Percentiles rank a stretch among this genome's conserved stretches.
These are phyloP conservation scores for Rauvolfia tetraphylla DNA, from an alignment of 257 asterid species.

Conservation along the genomic window DNA sequence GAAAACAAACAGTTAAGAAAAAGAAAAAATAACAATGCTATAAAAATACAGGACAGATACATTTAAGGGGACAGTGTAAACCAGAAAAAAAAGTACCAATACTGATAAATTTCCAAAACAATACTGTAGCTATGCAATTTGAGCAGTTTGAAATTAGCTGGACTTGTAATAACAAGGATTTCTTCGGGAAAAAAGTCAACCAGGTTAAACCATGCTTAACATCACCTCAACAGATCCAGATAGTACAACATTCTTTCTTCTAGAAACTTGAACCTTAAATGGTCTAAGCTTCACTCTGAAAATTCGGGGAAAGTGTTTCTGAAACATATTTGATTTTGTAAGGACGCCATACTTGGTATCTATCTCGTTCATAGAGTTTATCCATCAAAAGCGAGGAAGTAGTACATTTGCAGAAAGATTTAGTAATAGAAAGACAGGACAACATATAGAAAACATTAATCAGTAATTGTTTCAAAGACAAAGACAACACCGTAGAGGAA, in stretches of 20 bases:
- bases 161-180: background rate
- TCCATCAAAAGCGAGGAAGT: background rate
- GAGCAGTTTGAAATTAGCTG: background rate
- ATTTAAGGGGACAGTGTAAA: background rate
- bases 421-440: background rate
- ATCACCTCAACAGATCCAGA: background rate
- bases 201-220: background rate
- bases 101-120: background rate
- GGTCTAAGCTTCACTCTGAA: background rate
- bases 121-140: background rate
- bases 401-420: background rate
- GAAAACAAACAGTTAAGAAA: background rate
- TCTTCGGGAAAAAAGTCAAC: background rate
- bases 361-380: background rate
- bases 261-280: background rate
- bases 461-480: constrained; percentile 8
- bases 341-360: background rate
- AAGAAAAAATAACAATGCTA: background rate
- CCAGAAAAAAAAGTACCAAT: background rate
- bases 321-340: background rate
- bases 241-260: background rate
- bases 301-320: background rate
- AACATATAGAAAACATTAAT: background rate
- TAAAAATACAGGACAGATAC: background rate
- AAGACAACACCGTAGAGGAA: constrained; percentile 20